Evolutionary conservation across 768 basidiomycete species (phyloP).

Genomic region (Phlegmacium glaucopus): DNA sequence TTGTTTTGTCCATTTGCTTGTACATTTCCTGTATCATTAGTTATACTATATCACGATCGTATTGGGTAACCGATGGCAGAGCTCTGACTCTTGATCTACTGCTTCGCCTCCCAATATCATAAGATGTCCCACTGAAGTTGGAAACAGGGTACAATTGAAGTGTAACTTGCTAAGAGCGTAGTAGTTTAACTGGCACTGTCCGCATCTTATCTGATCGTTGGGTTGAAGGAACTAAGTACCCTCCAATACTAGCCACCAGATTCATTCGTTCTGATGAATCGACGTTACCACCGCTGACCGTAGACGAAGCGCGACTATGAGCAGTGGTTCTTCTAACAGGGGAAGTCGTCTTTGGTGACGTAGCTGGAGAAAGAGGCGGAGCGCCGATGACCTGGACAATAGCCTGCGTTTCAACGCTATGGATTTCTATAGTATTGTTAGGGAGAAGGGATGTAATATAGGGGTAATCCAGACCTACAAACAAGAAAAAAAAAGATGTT

Average conservation of each 20-base stretch:
- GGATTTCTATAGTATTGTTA: slow-evolving; percentile 77
- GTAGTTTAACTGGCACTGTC: slow-evolving; percentile 33
- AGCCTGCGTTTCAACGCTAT: slow-evolving; percentile 70
- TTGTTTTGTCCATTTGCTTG: slow-evolving; percentile 9
- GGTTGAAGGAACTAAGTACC: slow-evolving; percentile 49
- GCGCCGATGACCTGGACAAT: slow-evolving; percentile 68
- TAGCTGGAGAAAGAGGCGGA: slow-evolving; percentile 23
- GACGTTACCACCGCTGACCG: slow-evolving; percentile 8
- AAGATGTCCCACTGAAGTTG: background rate
- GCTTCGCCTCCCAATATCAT: background rate
- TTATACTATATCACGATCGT: slow-evolving; percentile 10
- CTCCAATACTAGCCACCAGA: slow-evolving; percentile 38
- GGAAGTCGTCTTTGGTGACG: slow-evolving; percentile 11
- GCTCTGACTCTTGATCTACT: slow-evolving; percentile 4
- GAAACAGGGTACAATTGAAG: background rate
- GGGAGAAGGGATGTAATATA: slow-evolving; percentile 76
- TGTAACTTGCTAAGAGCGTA: slow-evolving; percentile 9
- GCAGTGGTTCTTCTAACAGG: slow-evolving; percentile 12
- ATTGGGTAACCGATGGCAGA: no score
- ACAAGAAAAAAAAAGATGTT: background rate
- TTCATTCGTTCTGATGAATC: slow-evolving; percentile 26
- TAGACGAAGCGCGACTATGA: slow-evolving; percentile 19
- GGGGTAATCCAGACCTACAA: slow-evolving; percentile 74
- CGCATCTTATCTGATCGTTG: slow-evolving; percentile 46
- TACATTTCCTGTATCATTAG: slow-evolving; percentile 18